Conservation (phyloP, 805 yeast species). For the Barnettozyma californica region DNA sequence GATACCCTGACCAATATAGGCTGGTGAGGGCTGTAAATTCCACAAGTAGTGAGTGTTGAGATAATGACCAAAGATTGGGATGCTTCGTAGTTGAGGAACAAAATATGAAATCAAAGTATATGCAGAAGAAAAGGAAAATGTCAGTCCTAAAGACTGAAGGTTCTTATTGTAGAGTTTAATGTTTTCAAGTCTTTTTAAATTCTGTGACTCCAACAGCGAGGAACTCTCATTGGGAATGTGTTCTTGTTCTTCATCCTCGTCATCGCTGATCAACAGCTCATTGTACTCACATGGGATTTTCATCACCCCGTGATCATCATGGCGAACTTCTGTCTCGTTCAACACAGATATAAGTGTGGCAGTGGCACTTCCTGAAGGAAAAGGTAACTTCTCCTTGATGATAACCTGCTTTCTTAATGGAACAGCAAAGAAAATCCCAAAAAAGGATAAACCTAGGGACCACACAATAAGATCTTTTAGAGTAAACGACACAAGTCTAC, state of each 20-base stretch:
- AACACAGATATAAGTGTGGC: conserved; percentile 87
- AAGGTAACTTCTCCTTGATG: conserved; percentile 79
- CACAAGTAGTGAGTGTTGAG: conserved; percentile 66
- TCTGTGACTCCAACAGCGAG: conserved; percentile 27
- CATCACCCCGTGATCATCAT: conserved; percentile 11
- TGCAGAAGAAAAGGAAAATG: conserved; percentile 63
- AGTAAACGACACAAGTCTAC: conserved; percentile 31
- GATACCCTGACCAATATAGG: conserved; percentile 95
- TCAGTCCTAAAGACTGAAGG: conserved; percentile 49
- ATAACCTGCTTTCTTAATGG: conserved; percentile 84
- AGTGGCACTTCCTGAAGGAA: conserved; percentile 95
- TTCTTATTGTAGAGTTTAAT: conserved; percentile 44
- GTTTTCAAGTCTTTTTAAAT: conserved; percentile 24
- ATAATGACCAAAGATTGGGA: conserved; percentile 72
- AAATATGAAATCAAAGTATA: conserved; percentile 74
- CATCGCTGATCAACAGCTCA: conserved; percentile 13
- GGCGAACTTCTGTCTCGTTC: conserved; percentile 56
- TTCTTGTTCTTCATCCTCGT: conserved; percentile 12
- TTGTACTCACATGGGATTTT: conserved; percentile 14
- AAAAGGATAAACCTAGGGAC: conserved; percentile 84
- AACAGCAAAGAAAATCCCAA: conserved; percentile 94
- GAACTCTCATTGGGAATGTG: conserved; percentile 10
- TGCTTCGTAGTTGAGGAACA: conserved; percentile 55
- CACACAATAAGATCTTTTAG: conserved; percentile 62
- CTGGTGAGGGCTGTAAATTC: conserved; percentile 95